Percentiles rank a stretch among this genome's conserved stretches.
Conservation (phyloP, 495 filamentous ascomycete species). For the Neurospora sp. region DNA sequence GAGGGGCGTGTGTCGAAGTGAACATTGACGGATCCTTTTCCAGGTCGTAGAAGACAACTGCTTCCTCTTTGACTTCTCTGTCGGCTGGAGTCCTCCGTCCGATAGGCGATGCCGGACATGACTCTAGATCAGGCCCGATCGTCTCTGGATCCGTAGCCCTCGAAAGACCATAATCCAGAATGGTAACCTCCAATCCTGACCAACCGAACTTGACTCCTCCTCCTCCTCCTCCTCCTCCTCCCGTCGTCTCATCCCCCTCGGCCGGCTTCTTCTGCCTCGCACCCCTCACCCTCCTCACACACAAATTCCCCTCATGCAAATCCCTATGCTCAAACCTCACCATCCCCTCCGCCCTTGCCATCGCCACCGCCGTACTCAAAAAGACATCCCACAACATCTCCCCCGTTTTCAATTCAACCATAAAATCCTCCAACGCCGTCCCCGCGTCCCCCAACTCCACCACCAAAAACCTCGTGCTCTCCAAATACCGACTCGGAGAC, state of each 20-base stretch:
- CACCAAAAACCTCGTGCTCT: constrained; percentile 66
- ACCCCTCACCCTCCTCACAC: constrained; percentile 33
- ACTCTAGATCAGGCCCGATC: neutral
- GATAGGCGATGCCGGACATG: neutral
- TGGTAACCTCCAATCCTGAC: constrained; percentile 64
- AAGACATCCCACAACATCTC: constrained; percentile 78
- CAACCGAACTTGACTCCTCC: constrained; percentile 43
- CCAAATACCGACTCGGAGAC: constrained; percentile 46
- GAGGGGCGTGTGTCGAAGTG: constrained; percentile 35
- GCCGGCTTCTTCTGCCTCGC: constrained; percentile 12
- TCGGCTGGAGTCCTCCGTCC: neutral
- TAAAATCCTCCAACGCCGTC: constrained; percentile 58
- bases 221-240: neutral
- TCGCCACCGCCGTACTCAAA: constrained; percentile 64
- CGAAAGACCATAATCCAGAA: constrained; percentile 87
- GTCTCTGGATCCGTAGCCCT: constrained; percentile 38
- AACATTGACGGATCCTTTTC: constrained; percentile 45
- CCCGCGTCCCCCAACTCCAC: constrained; percentile 86
- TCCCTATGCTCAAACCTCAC: constrained; percentile 73
- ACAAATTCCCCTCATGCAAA: constrained; percentile 81
- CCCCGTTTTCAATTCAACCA: constrained; percentile 25
- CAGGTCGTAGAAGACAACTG: constrained; percentile 37
- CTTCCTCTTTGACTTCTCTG: neutral
- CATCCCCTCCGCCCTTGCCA: constrained; percentile 65
- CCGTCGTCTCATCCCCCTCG: neutral